Conservation (phyloP, 441 rosid species). For the Kokia cookei region DNA sequence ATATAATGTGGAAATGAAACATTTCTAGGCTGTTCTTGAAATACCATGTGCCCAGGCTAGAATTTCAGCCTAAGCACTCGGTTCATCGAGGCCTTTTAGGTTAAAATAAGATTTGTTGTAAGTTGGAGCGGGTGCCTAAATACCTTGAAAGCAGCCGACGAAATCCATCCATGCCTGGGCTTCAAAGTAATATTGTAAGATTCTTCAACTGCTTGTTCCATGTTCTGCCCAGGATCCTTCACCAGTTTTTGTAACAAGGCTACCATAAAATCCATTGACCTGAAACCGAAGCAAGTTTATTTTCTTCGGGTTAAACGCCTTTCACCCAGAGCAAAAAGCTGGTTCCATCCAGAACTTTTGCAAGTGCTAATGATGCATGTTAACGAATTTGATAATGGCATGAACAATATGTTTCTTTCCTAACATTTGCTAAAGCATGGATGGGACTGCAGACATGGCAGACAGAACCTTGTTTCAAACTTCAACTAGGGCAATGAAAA, state of each 20-base stretch:
- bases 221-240: constrained; percentile 45
- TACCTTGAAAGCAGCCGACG: constrained; percentile 89
- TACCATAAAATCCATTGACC: constrained; percentile 64
- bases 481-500: not conserved
- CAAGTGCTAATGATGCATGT: not conserved
- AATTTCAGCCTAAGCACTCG: not conserved
- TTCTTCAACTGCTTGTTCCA: constrained; percentile 81
- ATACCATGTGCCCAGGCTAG: not conserved
- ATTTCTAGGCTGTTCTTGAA: not conserved
- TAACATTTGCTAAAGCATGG: not conserved
- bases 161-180: constrained; percentile 94
- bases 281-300: constrained; percentile 12
- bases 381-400: not conserved
- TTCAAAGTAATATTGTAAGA: constrained; percentile 62
- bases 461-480: not conserved
- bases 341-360: not conserved
- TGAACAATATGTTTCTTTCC: not conserved
- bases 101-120: not conserved
- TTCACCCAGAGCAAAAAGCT: not conserved
- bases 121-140: not conserved
- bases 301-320: not conserved
- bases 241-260: constrained; percentile 48
- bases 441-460: not conserved
- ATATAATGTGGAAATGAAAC: not conserved
- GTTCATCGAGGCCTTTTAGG: not conserved